Base-by-base conservation (phyloP, 768 basidiomycete species). In the Symmetrospora coprosmae region DNA sequence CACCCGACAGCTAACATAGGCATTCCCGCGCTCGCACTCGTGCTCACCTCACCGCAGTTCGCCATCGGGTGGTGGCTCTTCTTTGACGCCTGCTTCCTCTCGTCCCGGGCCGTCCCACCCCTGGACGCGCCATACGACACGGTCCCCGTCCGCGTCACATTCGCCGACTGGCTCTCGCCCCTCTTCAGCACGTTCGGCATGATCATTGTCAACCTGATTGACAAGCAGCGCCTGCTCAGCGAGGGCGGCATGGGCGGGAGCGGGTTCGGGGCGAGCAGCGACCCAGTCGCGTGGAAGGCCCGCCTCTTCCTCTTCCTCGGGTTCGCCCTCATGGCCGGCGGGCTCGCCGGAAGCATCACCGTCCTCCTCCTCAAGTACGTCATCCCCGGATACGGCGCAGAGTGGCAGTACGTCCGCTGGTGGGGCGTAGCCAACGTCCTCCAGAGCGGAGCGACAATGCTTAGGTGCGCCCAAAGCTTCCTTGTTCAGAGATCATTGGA, bases 81-180 rank as follows among this genome's bases (percentile, higher is more conserved):
- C 74, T 76, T 96, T 58, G 92, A 97, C 68, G 92, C 94, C 14
- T 83, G 84, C 23, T 82, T 96, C 53, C 78, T 89, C 38, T 94
- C 90, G 9, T 81, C 85, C 2, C 87, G 92, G 67, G 87, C 88
- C 0, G 81, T 80, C 53, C 74, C 86, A 1, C 85, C 87, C 2
- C 80, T 80, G 64, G 83, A 80, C 37, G 78, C 82, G 3, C 84
- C 84, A 2, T 78, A 83, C 66, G 77, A 81, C 50, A 79, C 81
- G 0, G 76, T 81, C 1, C 83, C 83, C 8, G 81, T 85, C 13
- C 88, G 88, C 68, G 86, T 99, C 19, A 31, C 45, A 11, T 94
- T 96, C 71, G 82, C 88, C 56, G 94, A 97, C 76, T 99, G 94
- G 94, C 76, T 94, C n/a, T 89, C 92, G 0, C 92, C 91, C 21